phyloP scores from a whole-genome alignment of 176 grass and related monocot species.

The Coix lacrymajobi region DNA sequence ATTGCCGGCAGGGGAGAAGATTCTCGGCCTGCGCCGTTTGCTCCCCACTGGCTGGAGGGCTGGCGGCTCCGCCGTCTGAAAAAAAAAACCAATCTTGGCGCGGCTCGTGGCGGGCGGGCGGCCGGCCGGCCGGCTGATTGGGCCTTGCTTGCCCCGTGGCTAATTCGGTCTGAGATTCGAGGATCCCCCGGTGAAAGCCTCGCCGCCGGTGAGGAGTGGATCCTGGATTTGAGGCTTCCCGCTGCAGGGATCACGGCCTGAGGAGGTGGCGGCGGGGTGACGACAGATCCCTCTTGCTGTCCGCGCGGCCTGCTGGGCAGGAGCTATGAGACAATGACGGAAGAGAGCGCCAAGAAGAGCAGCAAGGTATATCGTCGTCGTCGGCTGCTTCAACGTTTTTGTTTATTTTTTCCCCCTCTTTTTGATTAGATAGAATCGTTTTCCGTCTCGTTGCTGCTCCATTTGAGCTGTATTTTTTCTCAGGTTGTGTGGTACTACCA shows the following conservation, averaged over 20 bases:
- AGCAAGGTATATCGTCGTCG: constrained; percentile 44
- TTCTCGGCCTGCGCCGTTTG: neutral
- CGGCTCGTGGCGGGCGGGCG: neutral
- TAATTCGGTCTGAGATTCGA: constrained; percentile 5
- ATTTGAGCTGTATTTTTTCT: constrained; percentile 13
- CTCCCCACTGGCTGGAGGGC: neutral
- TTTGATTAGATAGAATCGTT: neutral
- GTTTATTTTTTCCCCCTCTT: neutral
- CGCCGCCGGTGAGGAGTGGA: neutral
- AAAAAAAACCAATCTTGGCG: neutral
- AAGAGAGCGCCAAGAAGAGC: constrained; percentile 66
- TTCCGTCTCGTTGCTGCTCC: neutral
- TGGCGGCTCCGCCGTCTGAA: constrained; percentile 14
- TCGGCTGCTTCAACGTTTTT: neutral
- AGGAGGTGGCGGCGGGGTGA: neutral
- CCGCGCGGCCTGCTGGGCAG: constrained; percentile 25
- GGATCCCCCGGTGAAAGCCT: neutral
- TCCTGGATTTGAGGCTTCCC: constrained; percentile 18
- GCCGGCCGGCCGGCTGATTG: neutral
- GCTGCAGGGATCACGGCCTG: neutral
- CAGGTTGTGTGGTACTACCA: neutral
- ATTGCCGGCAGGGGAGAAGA: constrained; percentile 20
- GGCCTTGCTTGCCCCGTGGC: neutral
- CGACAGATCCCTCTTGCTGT: constrained; percentile 19
- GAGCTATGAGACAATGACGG: constrained; percentile 70